Evolutionary conservation across 208 protist genomes (phyloP), one percentile per base, ranked within the genome.

Genomic region (Crithidia brevicula): DNA sequence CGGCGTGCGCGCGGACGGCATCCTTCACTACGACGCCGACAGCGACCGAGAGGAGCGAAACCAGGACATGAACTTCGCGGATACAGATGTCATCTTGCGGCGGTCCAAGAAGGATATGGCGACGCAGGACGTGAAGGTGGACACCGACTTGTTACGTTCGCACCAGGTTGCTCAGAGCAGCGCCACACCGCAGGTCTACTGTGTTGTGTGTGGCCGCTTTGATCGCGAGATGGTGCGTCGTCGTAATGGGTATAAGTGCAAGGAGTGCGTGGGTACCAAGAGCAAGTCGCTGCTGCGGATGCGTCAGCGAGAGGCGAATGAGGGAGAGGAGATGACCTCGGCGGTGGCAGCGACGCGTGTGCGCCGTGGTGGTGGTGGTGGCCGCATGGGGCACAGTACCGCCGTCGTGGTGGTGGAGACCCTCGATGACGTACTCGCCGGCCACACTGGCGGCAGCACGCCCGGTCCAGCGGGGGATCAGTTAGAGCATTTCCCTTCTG

Each of bases 121-220:
- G 27, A 42, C 57, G 40, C 67, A 77, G 42, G 85, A 79, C 23
- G 82, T 85, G 36, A 74, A 72, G 57, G 88, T 93, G 7, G 82
- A 91, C 67, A 82, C 73, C 6, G 85, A 93, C 52, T 46, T 92
- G 11, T 67, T 92, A 50, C 83, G 83, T 43, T 89, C 82, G 22
- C 66, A 85, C 65, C 82, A 89, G 66, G 51, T 72, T 8, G 42
- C 42, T 23, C 51, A 65, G 49, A 50, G 47, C 43, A 53, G 46
- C 57, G 76, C 58, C 33, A 72, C 82, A 0, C 85, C 88, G 20
- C 78, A 83, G 38, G 84, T 89, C 20, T 93, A 90, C 72, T 93
- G 88, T 51, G 88, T 93, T 18, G 88, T 93, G 54, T 93, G 88
- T 60, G 85, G 88, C 45, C 84, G 88, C 33, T 91, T 89, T 57